Conservation (phyloP, 2,329 filamentous ascomycete species). For the Metarhizium brunneum region DNA sequence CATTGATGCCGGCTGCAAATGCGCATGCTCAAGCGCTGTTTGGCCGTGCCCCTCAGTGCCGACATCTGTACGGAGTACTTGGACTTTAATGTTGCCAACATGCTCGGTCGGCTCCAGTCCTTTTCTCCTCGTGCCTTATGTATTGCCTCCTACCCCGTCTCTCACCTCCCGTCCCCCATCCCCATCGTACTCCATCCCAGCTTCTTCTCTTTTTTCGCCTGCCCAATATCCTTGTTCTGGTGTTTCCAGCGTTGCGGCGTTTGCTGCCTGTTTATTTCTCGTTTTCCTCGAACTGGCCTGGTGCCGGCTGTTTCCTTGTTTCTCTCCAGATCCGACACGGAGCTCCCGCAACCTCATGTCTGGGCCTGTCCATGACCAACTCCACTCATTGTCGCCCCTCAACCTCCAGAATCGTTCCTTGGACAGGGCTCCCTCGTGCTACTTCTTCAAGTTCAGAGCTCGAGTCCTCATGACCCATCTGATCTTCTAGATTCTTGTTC, state of each 20-base stretch:
- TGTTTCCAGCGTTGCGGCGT: background rate
- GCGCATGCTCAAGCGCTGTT: background rate
- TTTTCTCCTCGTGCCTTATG: background rate
- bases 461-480: background rate
- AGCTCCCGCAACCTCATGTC: background rate
- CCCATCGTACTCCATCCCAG: background rate
- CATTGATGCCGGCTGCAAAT: background rate
- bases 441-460: background rate
- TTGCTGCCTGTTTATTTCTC: background rate
- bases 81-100: no score
- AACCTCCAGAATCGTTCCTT: background rate
- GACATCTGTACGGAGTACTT: no score
- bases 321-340: background rate
- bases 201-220: background rate
- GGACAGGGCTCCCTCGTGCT: background rate
- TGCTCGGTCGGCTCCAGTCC: background rate
- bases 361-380: background rate
- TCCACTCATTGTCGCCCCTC: background rate
- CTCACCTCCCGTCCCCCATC: background rate
- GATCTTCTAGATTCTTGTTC: background rate
- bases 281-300: background rate
- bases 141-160: background rate
- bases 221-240: background rate
- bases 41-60: background rate
- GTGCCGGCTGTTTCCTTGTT: background rate